Evolutionary conservation across 2,329 filamentous ascomycete species (phyloP), one percentile per base, ranked within the genome.

Genomic region (Calycina herbarum): DNA sequence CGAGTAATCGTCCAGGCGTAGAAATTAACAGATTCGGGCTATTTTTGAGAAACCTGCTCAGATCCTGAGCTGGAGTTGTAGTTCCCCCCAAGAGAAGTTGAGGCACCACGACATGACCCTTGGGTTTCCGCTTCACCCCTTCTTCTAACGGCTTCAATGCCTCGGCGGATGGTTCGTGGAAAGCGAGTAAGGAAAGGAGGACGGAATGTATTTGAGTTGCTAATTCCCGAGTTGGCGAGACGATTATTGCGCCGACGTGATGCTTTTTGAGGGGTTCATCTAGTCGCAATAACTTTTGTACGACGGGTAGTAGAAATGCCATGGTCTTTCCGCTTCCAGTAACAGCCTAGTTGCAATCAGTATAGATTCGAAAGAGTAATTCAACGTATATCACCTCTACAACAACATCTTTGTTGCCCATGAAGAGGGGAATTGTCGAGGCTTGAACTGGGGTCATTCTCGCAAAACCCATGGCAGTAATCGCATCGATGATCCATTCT

Each of bases 401-500:
- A 0, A 97, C 93, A 4, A 96, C 92, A 78, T 97, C 93, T 75
- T 96, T 96, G 77, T 96, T 91, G 61, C 88, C 89, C 79, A 94
- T 89, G 76, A 97, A 95, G 61, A 97, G 85, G 13, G 93, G 93
- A 70, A 97, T 90, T 4, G 92, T 90, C 66, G 93, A 94, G 57
- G 94, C 92, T 79, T 98, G 94, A n/a, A 97, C 94, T 0, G 94
- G 94, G 3, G 94, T 97, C 84, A 95, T 94, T 76, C 90, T 89
- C 69, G 84, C 81, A 78, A 97, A 97, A 67, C 93, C 92, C 89
- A 95, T 94, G 69, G 89, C 87, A 60, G 88, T 83, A 59, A 96
- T 88, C 66, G 93, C 93, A 70, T 96, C 92, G 63, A 95, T 82
- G 64, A 95, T 87, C 93, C 94, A 98, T 86, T 89, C 84, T 67